A percentile compares a stretch with the other conserved stretches of the same genome.
phyloP scores from a whole-genome alignment of 2,329 filamentous ascomycete species.

The Coleophoma cylindrospora region DNA sequence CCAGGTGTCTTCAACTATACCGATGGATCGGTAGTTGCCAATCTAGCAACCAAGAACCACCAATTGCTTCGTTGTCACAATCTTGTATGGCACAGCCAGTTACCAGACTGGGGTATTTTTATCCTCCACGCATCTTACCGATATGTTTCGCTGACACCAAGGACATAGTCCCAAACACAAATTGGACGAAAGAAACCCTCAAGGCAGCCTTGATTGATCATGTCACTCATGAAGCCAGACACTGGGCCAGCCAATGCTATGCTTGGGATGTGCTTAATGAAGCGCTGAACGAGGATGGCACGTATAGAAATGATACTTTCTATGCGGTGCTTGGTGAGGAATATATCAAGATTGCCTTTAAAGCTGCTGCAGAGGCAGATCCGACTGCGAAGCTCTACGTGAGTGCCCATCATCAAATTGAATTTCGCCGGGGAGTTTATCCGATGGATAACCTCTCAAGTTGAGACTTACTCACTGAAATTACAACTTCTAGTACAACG shows the following conservation, averaged over 20 bases:
- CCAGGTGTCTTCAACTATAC: constrained; percentile 53
- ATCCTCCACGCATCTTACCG: background rate
- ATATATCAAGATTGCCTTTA: constrained; percentile 55
- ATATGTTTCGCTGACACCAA: background rate
- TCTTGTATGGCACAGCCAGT: constrained; percentile 45
- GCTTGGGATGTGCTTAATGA: constrained; percentile 66
- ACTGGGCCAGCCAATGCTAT: constrained; percentile 56
- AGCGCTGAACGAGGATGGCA: constrained; percentile 52
- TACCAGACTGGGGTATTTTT: constrained; percentile 44
- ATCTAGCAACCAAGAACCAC: constrained; percentile 40
- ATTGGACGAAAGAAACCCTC: constrained; percentile 54
- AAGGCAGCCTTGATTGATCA: constrained; percentile 51
- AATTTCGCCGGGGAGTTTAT: too few relatives aligned
- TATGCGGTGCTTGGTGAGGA: constrained; percentile 47
- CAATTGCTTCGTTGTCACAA: constrained; percentile 60
- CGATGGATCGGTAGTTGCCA: constrained; percentile 47
- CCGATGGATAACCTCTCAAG: too few relatives aligned
- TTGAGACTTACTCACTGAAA: too few relatives aligned
- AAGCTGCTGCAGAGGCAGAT: constrained; percentile 47
- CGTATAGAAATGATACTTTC: constrained; percentile 47
- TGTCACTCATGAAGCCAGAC: constrained; percentile 49
- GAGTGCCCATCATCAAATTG: too few relatives aligned
- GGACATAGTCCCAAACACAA: constrained; percentile 19
- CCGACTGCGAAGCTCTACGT: constrained; percentile 47
- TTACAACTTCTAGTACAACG: constrained; percentile 41